A percentile compares a stretch with the other conserved stretches of the same genome.
Evolutionary conservation across 2,329 filamentous ascomycete species (phyloP).

Genomic region (Diaporthe batatas): DNA sequence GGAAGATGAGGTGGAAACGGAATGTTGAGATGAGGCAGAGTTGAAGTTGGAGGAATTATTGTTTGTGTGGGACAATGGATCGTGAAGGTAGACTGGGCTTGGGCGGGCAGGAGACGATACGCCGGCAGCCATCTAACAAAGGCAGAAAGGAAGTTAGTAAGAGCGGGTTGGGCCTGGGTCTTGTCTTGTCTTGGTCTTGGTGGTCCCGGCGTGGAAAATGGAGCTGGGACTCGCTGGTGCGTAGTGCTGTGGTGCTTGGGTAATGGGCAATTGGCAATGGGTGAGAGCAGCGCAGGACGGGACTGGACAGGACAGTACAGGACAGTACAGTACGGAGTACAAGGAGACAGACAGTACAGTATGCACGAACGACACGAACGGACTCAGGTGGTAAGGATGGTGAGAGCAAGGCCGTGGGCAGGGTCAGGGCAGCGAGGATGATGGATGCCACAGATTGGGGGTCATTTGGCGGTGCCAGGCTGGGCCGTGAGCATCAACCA

Average conservation of each 20-base stretch:
- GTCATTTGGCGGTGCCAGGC: slow-evolving; percentile 34
- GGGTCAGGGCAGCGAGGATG: slow-evolving; percentile 38
- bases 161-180: slow-evolving; percentile 31
- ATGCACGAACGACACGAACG: not conserved
- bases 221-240: slow-evolving; percentile 13
- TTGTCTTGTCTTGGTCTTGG: slow-evolving; percentile 30
- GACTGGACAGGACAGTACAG: not conserved
- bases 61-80: slow-evolving; percentile 41
- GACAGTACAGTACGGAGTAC: too few species aligned
- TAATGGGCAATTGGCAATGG: not conserved
- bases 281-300: not conserved
- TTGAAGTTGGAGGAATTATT: slow-evolving; percentile 38
- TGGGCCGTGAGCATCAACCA: slow-evolving; percentile 26
- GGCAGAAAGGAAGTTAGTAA: slow-evolving; percentile 40
- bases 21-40: slow-evolving; percentile 23
- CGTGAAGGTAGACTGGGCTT: slow-evolving; percentile 41
- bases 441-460: slow-evolving; percentile 34
- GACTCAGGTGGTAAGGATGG: slow-evolving; percentile 35
- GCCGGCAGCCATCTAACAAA: slow-evolving; percentile 44
- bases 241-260: slow-evolving; percentile 9
- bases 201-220: slow-evolving; percentile 21
- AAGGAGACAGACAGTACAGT: too few species aligned
- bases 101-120: slow-evolving; percentile 43
- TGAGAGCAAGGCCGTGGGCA: slow-evolving; percentile 41
- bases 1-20: slow-evolving; percentile 41